Evolutionary conservation across 2,329 filamentous ascomycete genomes (phyloP).

Genomic region (Elsinoe batatas): DNA sequence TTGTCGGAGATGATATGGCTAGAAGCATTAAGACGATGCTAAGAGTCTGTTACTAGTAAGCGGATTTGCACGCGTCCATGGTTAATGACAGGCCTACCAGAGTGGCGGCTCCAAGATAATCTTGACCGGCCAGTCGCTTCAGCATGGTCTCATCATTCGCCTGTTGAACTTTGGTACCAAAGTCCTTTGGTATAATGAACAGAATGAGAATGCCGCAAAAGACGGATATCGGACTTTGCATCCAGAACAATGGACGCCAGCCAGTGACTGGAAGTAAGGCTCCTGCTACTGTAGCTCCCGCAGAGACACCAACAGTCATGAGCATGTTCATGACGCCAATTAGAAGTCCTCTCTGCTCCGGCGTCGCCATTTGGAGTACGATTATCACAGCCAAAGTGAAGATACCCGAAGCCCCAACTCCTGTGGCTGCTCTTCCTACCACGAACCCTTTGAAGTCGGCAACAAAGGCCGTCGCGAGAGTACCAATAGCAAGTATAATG

Average conservation of each 20-base stretch:
- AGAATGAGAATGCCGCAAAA: conserved; percentile 53
- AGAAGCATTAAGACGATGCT: conserved; percentile 65
- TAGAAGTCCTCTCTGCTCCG: conserved; percentile 59
- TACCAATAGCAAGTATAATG: conserved; percentile 50
- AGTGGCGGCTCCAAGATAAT: conserved; percentile 63
- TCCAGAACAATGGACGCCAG: conserved; percentile 66
- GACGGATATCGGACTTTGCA: conserved; percentile 57
- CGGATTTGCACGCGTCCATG: not conserved
- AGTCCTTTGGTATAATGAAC: conserved; percentile 51
- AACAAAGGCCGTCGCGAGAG: conserved; percentile 54
- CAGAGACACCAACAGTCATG: conserved; percentile 60
- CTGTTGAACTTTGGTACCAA: conserved; percentile 20
- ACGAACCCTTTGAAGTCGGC: conserved; percentile 53
- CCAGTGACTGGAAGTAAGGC: conserved; percentile 53
- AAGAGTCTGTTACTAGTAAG: conserved; percentile 36
- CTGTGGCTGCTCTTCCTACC: conserved; percentile 56
- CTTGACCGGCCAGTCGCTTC: conserved; percentile 53
- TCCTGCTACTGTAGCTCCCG: conserved; percentile 62
- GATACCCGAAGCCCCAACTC: conserved; percentile 60
- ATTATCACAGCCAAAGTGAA: conserved; percentile 66
- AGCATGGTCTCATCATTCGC: conserved; percentile 34
- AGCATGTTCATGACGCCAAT: conserved; percentile 65
- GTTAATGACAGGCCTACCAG: conserved; percentile 39
- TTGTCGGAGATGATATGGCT: conserved; percentile 53
- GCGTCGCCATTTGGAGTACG: conserved; percentile 61